Evolutionary conservation across 2,329 filamentous ascomycete genomes (phyloP).

Genomic region (Paecilomyces niveus): DNA sequence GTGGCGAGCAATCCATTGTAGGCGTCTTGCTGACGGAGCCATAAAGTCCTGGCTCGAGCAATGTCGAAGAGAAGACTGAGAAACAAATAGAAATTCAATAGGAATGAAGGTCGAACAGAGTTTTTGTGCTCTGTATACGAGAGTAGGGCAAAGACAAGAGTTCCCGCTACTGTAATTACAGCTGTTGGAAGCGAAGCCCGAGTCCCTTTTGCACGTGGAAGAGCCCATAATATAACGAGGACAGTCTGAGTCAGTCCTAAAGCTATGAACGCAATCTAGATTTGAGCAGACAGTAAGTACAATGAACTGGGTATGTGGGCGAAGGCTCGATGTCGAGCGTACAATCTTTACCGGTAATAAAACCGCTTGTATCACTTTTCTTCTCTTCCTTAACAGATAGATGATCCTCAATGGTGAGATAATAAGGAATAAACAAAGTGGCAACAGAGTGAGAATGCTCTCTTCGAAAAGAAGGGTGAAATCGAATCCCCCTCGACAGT

Average conservation of each 20-base stretch:
- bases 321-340: slow-evolving; percentile 12
- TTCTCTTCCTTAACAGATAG: slow-evolving; percentile 26
- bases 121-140: slow-evolving; percentile 43
- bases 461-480: slow-evolving; percentile 43
- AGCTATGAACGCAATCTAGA: slow-evolving; percentile 22
- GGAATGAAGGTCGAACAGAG: slow-evolving; percentile 39
- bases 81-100: slow-evolving; percentile 43
- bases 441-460: slow-evolving; percentile 30
- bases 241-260: slow-evolving; percentile 30
- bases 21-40: slow-evolving; percentile 23
- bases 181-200: slow-evolving; percentile 27
- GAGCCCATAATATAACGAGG: slow-evolving; percentile 30
- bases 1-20: slow-evolving; percentile 30
- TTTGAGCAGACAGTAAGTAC: slow-evolving; percentile 3
- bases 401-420: slow-evolving; percentile 26
- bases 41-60: slow-evolving; percentile 40
- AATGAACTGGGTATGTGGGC: neutral
- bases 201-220: slow-evolving; percentile 23
- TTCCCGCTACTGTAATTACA: slow-evolving; percentile 20
- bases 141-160: slow-evolving; percentile 28
- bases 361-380: slow-evolving; percentile 27
- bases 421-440: slow-evolving; percentile 29
- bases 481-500: slow-evolving; percentile 35
- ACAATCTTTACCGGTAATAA: slow-evolving; percentile 28
- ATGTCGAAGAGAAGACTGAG: slow-evolving; percentile 40